These are phyloP conservation scores for Alternaria triticina DNA, from an alignment of 2,329 filamentous ascomycete species.

Conservation along the genomic window DNA sequence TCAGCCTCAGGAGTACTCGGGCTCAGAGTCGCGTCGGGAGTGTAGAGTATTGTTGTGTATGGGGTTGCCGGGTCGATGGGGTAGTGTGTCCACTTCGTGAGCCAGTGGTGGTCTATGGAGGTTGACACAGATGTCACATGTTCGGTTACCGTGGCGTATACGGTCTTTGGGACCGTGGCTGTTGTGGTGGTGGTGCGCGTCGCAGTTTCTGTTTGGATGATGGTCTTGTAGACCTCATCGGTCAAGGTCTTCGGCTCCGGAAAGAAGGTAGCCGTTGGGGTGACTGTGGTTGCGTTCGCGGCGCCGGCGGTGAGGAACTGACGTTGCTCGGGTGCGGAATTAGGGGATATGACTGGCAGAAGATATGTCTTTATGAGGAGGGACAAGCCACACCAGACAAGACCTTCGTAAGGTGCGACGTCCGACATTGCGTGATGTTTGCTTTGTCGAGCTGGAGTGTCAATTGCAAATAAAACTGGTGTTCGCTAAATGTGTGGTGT, in stretches of 20 bases:
- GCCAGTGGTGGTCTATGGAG: not conserved
- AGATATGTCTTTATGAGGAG: not conserved
- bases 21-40: not conserved
- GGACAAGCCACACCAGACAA: not conserved
- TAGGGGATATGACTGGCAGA: not conserved
- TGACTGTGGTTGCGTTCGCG: not conserved
- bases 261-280: not conserved
- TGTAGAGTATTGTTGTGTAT: not conserved
- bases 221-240: not conserved
- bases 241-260: not conserved
- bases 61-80: not conserved
- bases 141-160: not conserved
- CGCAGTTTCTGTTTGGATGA: not conserved
- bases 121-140: not conserved
- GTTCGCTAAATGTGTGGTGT: not conserved
- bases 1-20: not conserved
- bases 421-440: not conserved
- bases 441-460: not conserved
- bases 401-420: not conserved
- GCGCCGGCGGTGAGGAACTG: not conserved
- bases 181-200: not conserved
- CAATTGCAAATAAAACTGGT: not conserved
- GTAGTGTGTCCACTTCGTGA: constrained; percentile 5
- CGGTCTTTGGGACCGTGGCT: not conserved
- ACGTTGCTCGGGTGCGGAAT: not conserved